These are phyloP conservation scores for Debaryomycetaceae sp. DNA, from an alignment of 1,139 yeast genomes.

Conservation along the genomic window DNA sequence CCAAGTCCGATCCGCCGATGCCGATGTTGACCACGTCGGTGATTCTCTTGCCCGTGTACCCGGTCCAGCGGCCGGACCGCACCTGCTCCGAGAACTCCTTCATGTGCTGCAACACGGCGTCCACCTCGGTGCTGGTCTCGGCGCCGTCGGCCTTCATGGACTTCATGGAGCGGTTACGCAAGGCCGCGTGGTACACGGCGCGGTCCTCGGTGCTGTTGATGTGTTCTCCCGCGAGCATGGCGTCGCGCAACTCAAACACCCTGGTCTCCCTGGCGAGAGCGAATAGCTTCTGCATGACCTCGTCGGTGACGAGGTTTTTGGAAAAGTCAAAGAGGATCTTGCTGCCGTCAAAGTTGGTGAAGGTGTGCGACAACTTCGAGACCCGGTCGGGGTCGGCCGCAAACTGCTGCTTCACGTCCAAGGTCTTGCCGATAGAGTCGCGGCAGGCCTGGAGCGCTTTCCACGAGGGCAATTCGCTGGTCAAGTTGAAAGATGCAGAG, in stretches of 20 bases:
- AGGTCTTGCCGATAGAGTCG: constrained; percentile 53
- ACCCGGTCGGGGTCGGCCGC: constrained; percentile 63
- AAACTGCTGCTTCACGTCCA: constrained; percentile 73
- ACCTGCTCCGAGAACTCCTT: constrained; percentile 84
- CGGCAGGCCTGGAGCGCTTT: constrained; percentile 60
- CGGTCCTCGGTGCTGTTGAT: constrained; percentile 93
- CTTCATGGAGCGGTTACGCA: constrained; percentile 81
- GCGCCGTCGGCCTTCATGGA: constrained; percentile 82
- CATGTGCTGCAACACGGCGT: constrained; percentile 86
- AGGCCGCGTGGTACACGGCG: constrained; percentile 93
- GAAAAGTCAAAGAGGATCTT: constrained; percentile 89
- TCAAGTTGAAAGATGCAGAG: constrained; percentile 44
- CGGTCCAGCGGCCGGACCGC: constrained; percentile 92
- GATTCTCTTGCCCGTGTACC: constrained; percentile 90
- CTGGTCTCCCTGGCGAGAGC: constrained; percentile 84
- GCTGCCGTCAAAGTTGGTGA: constrained; percentile 75
- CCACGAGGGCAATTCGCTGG: constrained; percentile 81
- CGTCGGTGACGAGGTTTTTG: constrained; percentile 85
- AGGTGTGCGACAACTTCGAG: constrained; percentile 63
- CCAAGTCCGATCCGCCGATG: constrained; percentile 97
- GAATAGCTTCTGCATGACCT: constrained; percentile 54
- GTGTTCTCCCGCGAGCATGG: constrained; percentile 84
- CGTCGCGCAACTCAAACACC: constrained; percentile 79
- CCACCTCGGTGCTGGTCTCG: constrained; percentile 85
- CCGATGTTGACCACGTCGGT: constrained; percentile 95